phyloP scores from a whole-genome alignment of 1,284 basidiomycete species.

The Hypsizygus ulmarius region DNA sequence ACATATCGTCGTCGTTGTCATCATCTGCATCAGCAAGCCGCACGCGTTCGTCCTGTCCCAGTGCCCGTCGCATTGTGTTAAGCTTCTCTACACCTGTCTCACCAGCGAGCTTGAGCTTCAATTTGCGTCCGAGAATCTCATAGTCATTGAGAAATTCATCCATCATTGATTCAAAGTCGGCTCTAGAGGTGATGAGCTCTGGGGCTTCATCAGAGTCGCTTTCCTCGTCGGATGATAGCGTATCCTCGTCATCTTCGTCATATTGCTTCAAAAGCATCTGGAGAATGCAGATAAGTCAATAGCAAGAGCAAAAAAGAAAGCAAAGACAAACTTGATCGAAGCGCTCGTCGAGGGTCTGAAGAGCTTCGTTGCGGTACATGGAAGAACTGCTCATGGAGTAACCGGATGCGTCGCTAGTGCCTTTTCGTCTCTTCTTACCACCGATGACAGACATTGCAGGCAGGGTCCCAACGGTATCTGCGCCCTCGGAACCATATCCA shows the following conservation, averaged over 20 bases:
- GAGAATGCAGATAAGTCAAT: neutral
- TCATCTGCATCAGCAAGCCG: slow-evolving; percentile 33
- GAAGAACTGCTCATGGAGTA: slow-evolving; percentile 98
- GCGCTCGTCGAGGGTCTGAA: slow-evolving; percentile 87
- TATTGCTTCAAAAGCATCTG: slow-evolving; percentile 77
- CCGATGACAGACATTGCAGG: slow-evolving; percentile 75
- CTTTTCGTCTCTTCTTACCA: slow-evolving; percentile 66
- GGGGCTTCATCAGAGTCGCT: slow-evolving; percentile 65
- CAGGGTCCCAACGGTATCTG: slow-evolving; percentile 75
- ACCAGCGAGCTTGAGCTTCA: slow-evolving; percentile 72
- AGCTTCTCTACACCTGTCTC: slow-evolving; percentile 77
- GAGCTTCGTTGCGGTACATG: slow-evolving; percentile 89
- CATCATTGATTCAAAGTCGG: slow-evolving; percentile 91
- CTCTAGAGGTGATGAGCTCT: slow-evolving; percentile 74
- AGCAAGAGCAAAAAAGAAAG: slow-evolving; percentile 4
- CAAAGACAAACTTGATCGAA: slow-evolving; percentile 78
- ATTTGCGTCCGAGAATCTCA: slow-evolving; percentile 88
- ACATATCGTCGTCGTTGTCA: slow-evolving; percentile 49
- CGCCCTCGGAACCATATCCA: slow-evolving; percentile 69
- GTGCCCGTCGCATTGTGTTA: slow-evolving; percentile 72
- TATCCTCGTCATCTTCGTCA: slow-evolving; percentile 55
- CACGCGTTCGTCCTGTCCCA: slow-evolving; percentile 66
- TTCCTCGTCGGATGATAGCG: slow-evolving; percentile 33
- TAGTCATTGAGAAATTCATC: slow-evolving; percentile 94
- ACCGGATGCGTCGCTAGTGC: slow-evolving; percentile 80